Base-by-base conservation (phyloP, 1,284 basidiomycete species). In the Trichosporon coremiiforme region DNA sequence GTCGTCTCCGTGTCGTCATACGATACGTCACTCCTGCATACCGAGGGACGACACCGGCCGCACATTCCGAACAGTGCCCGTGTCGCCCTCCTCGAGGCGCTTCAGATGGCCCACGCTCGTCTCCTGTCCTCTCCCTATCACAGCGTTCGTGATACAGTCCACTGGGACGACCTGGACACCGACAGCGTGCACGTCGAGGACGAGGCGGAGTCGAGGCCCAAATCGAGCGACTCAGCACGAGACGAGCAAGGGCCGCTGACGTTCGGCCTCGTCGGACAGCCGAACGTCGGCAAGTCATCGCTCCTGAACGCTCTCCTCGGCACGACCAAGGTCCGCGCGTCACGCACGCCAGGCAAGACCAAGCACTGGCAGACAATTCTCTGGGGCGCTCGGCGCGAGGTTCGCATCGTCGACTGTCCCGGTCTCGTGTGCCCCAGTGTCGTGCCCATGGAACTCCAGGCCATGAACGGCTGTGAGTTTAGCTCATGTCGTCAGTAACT, bases 281-380 rank as follows among this genome's bases (percentile, higher is more conserved):
- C 94, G 7, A 96, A 96, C 78, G 94, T 95, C 35, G 94, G 94
- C 20, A 98, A 97, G 80, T 94, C 91, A 0, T 94, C 92, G 0
- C 84, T 97, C 1, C 83, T 98, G 55, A 98, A 98, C 78, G 94
- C 94, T 0, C 84, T 98, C 4, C 92, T 98, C 75, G 94, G 92
- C 13, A 85, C 85, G n/a, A 87, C 87, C 66, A 90, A 88, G 78
- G 94, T 96, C 0, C 87, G 90, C 73, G 93, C 94, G 4, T 94
- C 92, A 1, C 89, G 90, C 71, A 96, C 93, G 0, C 94, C 95
- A 2, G 95, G 95, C 70, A 97, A 97, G 91, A 95, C 93, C 1
- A 95, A 95, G 82, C 93, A 95, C 79, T 95, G 93, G 79, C 94
- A 96, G 81, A 95, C 94, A 0, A 87, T 94, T 65, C 95, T 90